Evolutionary conservation across 257 asterid genomes (phyloP).

Genomic region (Ilex aquifolium): DNA sequence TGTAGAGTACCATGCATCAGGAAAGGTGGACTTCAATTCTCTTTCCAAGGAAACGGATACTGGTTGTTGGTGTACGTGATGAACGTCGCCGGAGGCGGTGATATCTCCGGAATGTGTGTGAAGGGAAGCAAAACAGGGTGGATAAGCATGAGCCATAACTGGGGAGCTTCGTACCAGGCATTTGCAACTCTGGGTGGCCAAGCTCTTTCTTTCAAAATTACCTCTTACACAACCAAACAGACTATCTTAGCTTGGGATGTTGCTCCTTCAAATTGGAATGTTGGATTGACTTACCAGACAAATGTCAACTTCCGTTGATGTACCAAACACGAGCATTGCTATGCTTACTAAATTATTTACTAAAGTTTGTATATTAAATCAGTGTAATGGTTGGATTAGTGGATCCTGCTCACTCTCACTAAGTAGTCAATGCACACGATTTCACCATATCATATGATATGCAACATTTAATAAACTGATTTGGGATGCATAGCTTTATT

Average conservation of each 20-base stretch:
- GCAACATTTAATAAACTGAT: no score
- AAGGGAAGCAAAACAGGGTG: conserved; percentile 70
- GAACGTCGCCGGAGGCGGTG: conserved; percentile 79
- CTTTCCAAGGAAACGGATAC: conserved; percentile 70
- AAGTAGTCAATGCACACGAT: no score
- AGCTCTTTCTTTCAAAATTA: conserved; percentile 58
- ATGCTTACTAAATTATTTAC: no score
- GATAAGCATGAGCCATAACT: conserved; percentile 90
- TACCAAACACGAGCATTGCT: neutral
- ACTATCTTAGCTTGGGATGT: conserved; percentile 50
- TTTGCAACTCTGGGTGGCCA: conserved; percentile 62
- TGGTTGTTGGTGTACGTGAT: conserved; percentile 77
- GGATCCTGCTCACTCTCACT: no score
- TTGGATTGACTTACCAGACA: conserved; percentile 48
- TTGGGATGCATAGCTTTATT: no score
- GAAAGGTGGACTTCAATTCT: conserved; percentile 48
- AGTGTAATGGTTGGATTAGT: no score
- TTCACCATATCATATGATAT: no score
- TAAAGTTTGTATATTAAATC: no score
- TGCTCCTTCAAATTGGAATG: conserved; percentile 61
- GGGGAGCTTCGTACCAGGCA: conserved; percentile 91
- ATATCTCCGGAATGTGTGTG: conserved; percentile 53
- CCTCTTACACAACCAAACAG: conserved; percentile 53
- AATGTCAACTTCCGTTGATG: conserved; percentile 50
- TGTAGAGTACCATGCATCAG: conserved; percentile 50